A percentile compares a stretch with the other conserved stretches of the same genome.
Conservation (phyloP, 2,329 filamentous ascomycete genomes). For the Mycosphaerella arachidis region DNA sequence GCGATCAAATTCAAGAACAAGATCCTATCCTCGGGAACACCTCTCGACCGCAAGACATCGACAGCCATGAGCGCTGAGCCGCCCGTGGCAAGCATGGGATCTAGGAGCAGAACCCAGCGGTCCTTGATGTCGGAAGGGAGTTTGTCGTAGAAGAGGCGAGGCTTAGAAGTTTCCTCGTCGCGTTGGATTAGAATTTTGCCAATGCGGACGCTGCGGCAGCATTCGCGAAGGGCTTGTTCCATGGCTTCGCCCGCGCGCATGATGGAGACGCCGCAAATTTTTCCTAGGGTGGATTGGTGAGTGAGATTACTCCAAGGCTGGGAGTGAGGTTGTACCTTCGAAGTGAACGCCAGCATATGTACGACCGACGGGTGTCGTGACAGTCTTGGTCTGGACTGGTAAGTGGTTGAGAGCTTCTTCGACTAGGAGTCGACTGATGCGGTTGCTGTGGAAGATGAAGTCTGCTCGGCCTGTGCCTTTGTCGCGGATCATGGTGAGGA, state of each 20-base stretch:
- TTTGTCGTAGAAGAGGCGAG: constrained; percentile 97
- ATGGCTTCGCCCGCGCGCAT: constrained; percentile 98
- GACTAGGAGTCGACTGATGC: constrained; percentile 92
- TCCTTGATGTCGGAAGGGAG: constrained; percentile 88
- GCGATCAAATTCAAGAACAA: constrained; percentile 95
- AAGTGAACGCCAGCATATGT: constrained; percentile 90
- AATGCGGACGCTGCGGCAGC: constrained; percentile 94
- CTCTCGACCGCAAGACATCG: constrained; percentile 81
- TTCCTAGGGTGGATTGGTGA: constrained; percentile 45
- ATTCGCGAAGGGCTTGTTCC: constrained; percentile 94
- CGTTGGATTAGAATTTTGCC: constrained; percentile 98
- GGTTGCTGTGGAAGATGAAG: constrained; percentile 98
- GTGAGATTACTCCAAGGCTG: background rate
- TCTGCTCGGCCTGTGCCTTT: constrained; percentile 85
- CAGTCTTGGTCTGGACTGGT: constrained; percentile 79
- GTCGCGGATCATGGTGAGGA: constrained; percentile 95
- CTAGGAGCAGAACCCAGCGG: constrained; percentile 86
- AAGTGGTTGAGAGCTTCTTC: constrained; percentile 97
- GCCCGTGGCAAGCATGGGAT: constrained; percentile 99
- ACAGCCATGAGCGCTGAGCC: constrained; percentile 97
- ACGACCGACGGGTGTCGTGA: constrained; percentile 86
- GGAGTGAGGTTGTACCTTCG: constrained; percentile 50
- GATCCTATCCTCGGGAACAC: constrained; percentile 91
- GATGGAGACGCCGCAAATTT: constrained; percentile 97
- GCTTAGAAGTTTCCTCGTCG: constrained; percentile 88